Evolutionary conservation across 805 yeast species (phyloP).

Genomic region (Metschnikowia lochheadii): DNA sequence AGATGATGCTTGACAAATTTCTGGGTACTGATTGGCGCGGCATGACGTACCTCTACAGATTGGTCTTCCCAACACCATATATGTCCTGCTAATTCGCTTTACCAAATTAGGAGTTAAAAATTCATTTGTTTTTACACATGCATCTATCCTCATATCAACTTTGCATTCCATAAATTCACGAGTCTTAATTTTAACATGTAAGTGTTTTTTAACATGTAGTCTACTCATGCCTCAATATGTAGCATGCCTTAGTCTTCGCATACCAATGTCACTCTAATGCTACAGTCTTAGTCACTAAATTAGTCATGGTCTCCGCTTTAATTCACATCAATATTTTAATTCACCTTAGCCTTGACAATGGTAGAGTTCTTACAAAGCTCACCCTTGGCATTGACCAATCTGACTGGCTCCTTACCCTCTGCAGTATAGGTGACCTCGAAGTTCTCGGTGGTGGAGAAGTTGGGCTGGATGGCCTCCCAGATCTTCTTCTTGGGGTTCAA

Average conservation of each 20-base stretch:
- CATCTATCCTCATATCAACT: no score
- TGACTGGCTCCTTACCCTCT: slow-evolving; percentile 70
- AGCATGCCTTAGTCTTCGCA: neutral
- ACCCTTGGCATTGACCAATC: slow-evolving; percentile 76
- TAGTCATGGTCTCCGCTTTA: neutral
- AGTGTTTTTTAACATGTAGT: no score
- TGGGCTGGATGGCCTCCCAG: slow-evolving; percentile 94
- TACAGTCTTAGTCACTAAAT: no score
- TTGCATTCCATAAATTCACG: no score
- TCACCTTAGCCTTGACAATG: slow-evolving; percentile 73
- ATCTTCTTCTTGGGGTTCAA: slow-evolving; percentile 97
- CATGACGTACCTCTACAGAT: neutral
- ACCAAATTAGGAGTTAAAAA: no score
- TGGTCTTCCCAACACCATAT: no score
- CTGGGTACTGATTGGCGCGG: slow-evolving; percentile 2
- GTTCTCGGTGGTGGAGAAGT: slow-evolving; percentile 73
- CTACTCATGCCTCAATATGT: no score
- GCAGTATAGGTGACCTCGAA: slow-evolving; percentile 77
- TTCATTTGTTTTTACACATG: no score
- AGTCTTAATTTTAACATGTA: no score
- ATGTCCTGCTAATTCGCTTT: no score
- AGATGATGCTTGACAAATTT: neutral
- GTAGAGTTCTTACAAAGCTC: slow-evolving; percentile 71
- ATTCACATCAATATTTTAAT: slow-evolving; percentile 35
- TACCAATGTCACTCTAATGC: neutral